phyloP scores from a whole-genome alignment of 306 rosid genomes.

The Pachyrhizus erosus region DNA sequence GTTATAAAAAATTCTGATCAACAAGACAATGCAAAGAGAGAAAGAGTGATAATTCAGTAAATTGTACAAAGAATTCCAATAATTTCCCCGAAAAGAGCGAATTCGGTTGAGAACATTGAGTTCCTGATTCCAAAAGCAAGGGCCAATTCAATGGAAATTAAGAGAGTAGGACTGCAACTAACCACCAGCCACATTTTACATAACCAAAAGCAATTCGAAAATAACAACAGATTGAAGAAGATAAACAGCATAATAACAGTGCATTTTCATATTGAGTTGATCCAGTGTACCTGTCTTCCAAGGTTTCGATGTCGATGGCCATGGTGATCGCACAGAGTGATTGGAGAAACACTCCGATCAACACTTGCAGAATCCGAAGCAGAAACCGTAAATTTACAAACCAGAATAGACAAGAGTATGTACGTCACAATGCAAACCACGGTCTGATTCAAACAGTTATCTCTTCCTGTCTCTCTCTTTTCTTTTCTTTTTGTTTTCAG shows the following conservation, averaged over 20 bases:
- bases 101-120: conserved; percentile 3
- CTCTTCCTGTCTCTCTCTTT: neutral
- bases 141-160: conserved; percentile 23
- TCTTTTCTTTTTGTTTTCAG: neutral
- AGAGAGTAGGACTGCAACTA: conserved; percentile 20
- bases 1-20: neutral
- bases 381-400: neutral
- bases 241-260: neutral
- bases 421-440: conserved; percentile 33
- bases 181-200: neutral
- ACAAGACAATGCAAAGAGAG: conserved; percentile 23
- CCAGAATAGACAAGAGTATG: conserved; percentile 1
- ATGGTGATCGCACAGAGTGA: conserved; percentile 49
- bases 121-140: conserved; percentile 13
- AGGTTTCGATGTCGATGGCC: conserved; percentile 55
- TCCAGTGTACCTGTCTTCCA: conserved; percentile 59
- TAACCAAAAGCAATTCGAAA: conserved; percentile 19
- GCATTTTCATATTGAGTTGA: conserved; percentile 27
- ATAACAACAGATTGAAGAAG: neutral
- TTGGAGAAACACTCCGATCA: conserved; percentile 29
- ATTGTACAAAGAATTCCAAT: neutral
- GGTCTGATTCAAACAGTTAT: conserved; percentile 22
- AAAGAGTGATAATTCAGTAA: conserved; percentile 21
- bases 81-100: neutral
- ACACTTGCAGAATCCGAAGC: conserved; percentile 19